Evolutionary conservation across 2,329 filamentous ascomycete genomes (phyloP), one percentile per base, ranked within the genome.

Genomic region (Xylariales sp.): DNA sequence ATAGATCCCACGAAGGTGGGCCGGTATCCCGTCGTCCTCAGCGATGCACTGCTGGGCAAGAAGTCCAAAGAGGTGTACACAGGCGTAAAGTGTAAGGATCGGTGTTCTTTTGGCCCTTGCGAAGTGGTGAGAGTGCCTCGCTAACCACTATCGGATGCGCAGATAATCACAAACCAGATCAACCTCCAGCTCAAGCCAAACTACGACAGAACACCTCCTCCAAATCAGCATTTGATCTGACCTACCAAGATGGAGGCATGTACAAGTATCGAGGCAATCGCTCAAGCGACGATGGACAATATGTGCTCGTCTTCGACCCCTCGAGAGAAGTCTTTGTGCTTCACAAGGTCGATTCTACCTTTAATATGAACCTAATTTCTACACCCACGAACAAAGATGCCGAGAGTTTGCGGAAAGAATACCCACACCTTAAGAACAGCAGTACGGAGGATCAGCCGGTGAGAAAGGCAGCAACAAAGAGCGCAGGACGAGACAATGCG

Each of bases 301-400:
- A 77, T 53, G 75, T 82, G 25, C 73, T 95, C 36, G 76, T 91
- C 41, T 93, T 91, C 55, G 86, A 95, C 59, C 72, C 83, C 7
- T 67, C 72, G 14, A 80, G 78, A 37, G 80, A 91, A 53, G 83
- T 76, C 40, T 93, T 93, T 48, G 80, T 93, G 19, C 73, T 96
- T 38, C 88, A 96, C 65, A 81, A 80, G 36, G 69, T 96, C 38
- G 79, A 88, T 55, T 84, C 82, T n/a, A 81, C 82, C 27, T 85
- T 95, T 62, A 83, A 88, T 53, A 90, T 95, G 83, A 96, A 95
- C 60, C 65, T 95, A 38, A 80, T 77, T 37, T 78, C 74, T 39
- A 80, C 80, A 12, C 86, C 84, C 3, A 76, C 72, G 47, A 82
- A 83, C 51, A 66, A 71, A 38, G 78, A 87, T 48, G 62, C 72